A percentile compares a stretch with the other conserved stretches of the same genome.
Conservation (phyloP, 1,139 yeast genomes). For the Meyerozyma guilliermondii region DNA sequence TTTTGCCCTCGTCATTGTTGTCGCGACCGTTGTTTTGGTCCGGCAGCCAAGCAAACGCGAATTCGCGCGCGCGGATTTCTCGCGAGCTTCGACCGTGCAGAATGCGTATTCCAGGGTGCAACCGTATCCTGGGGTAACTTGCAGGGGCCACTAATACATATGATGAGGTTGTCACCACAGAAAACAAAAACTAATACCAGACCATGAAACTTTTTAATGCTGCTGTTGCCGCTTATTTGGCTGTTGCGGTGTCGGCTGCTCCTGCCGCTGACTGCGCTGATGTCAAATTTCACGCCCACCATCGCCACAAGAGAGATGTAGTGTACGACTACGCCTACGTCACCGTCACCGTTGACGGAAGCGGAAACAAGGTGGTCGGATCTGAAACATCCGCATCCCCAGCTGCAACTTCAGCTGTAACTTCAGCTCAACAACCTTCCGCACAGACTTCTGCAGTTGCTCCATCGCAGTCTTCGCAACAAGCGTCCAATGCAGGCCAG, state of each 20-base stretch:
- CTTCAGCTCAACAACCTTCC: slow-evolving; percentile 8
- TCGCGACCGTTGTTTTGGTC: background rate
- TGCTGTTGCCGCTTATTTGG: slow-evolving; percentile 27
- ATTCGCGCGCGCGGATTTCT: background rate
- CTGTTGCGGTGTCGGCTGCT: slow-evolving; percentile 22
- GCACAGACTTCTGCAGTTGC: slow-evolving; percentile 4
- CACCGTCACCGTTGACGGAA: slow-evolving; percentile 66
- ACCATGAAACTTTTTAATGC: slow-evolving; percentile 5
- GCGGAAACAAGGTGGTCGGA: slow-evolving; percentile 48
- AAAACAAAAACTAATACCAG: background rate
- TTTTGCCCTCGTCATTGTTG: background rate
- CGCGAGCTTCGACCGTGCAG: background rate
- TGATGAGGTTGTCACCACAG: background rate
- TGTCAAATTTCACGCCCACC: slow-evolving; percentile 50
- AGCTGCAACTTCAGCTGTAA: background rate
- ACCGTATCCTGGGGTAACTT: slow-evolving; percentile 1
- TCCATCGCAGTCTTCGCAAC: too few relatives aligned
- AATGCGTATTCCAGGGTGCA: background rate
- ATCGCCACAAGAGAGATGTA: slow-evolving; percentile 70
- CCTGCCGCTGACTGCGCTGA: slow-evolving; percentile 32
- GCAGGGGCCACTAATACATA: background rate
- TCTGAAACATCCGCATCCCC: slow-evolving; percentile 18
- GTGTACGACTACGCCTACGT: slow-evolving; percentile 80
- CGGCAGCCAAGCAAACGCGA: background rate
- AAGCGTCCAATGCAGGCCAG: slow-evolving; percentile 8